Base-by-base conservation (phyloP, 1,284 basidiomycete species). In the Ganoderma boninense region DNA sequence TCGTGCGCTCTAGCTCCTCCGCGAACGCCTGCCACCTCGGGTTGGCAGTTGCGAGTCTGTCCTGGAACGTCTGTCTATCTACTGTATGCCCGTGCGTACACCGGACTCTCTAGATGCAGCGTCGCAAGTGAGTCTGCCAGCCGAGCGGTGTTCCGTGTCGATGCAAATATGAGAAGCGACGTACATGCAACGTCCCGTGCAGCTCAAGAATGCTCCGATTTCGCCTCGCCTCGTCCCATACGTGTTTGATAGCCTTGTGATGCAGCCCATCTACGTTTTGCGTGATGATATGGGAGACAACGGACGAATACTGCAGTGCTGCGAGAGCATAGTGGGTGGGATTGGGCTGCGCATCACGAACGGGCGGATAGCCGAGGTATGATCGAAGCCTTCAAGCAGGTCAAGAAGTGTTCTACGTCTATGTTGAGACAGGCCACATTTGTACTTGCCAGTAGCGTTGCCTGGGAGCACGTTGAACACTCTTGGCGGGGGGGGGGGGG, bases 261-360 rank as follows among this genome's bases (percentile, higher is more conserved):
- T 97, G 96, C 16, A 97, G 87, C 10, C 95, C 95, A 77, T 98
- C 97, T 8, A 98, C 96, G 76, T 97, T 97, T 80, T 97, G 96
- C 0, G 97, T 98, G 68, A 98, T 91, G 35, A 96, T 81, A n/a
- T 84, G 83, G 8, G 87, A 82, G 23, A 94, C 85, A 65, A 90
- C 80, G 8, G 86, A 87, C 8, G 92, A 82, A 71, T 95, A 85
- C 76, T 96, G 92, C 40, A 97, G 84, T 1, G 95, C 94, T 2
- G 95, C 92, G 35, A 98, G 83, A 20, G 94, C 92, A 76, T 90
- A 94, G 79, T 98, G 96, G 0, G 93, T 96, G 5, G 94, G 91
- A 75, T 97, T 98, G 1, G 96, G 95, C 62, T 87, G 85, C 0
- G 96, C 88, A 71, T 92, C 89, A 43, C 92, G 87, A 40, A 97